Conservation (phyloP, 441 rosid species). For the Theobroma grandiflorum region DNA sequence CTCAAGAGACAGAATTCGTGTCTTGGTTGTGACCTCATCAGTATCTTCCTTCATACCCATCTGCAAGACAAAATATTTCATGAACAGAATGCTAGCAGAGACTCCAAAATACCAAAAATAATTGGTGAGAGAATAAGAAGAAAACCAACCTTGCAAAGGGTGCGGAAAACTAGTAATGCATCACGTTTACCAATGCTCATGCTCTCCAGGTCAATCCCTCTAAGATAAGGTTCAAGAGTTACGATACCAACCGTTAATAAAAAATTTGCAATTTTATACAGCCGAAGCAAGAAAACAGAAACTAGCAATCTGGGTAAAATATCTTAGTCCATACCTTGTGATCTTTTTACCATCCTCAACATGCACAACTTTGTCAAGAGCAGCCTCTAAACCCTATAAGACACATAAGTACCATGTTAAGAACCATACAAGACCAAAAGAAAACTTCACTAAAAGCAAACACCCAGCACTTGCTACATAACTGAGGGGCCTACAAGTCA, state of each 20-base stretch:
- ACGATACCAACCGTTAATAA: slow-evolving; percentile 26
- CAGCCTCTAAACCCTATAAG: slow-evolving; percentile 95
- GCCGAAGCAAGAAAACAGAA: slow-evolving; percentile 28
- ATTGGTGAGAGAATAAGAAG: slow-evolving; percentile 25
- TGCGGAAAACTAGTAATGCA: slow-evolving; percentile 95
- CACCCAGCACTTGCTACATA: slow-evolving; percentile 3
- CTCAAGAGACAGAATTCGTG: slow-evolving; percentile 94
- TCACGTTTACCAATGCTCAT: slow-evolving; percentile 95
- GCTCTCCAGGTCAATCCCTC: slow-evolving; percentile 97
- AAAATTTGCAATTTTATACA: slow-evolving; percentile 22
- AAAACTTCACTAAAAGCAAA: slow-evolving; percentile 8
- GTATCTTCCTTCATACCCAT: slow-evolving; percentile 99
- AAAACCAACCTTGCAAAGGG: slow-evolving; percentile 96
- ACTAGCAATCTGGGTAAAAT: slow-evolving; percentile 24
- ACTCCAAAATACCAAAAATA: slow-evolving; percentile 34
- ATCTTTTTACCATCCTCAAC: slow-evolving; percentile 97
- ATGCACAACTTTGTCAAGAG: slow-evolving; percentile 97
- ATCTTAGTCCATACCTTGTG: slow-evolving; percentile 61
- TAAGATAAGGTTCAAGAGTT: slow-evolving; percentile 37
- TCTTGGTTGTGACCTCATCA: slow-evolving; percentile 95
- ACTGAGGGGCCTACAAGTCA: neutral
- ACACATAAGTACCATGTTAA: slow-evolving; percentile 28
- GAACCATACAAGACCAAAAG: slow-evolving; percentile 29
- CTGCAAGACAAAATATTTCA: slow-evolving; percentile 48
- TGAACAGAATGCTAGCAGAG: slow-evolving; percentile 32